Percentiles rank a stretch among this genome's conserved stretches.
Evolutionary conservation across 331 rosid species (phyloP).

Genomic region (Rhamnella rubrinervis): DNA sequence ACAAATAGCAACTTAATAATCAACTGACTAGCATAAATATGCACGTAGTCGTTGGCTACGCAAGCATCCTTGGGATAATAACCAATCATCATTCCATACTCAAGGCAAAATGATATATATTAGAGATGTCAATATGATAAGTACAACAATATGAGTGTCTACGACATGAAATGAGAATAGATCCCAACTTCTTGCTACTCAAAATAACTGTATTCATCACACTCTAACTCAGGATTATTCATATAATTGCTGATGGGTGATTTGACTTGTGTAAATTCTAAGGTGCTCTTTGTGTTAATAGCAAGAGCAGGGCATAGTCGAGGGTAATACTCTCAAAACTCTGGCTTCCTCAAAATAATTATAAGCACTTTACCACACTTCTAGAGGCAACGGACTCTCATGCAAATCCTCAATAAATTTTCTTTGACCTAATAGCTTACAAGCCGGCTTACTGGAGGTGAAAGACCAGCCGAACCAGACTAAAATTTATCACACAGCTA

Average conservation of each 20-base stretch:
- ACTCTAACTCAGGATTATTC: no score
- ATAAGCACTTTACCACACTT: neutral
- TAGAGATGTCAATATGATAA: no score
- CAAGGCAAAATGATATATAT: neutral
- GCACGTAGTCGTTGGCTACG: neutral
- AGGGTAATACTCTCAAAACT: neutral
- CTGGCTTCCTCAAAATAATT: neutral
- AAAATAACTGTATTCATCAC: no score
- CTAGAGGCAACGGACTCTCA: neutral
- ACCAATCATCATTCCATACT: neutral
- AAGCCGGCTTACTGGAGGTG: neutral
- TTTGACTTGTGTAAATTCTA: no score
- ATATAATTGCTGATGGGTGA: no score
- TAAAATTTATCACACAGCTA: conserved; percentile 5
- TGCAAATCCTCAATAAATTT: neutral
- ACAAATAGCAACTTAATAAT: conserved; percentile 7
- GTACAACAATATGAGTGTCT: no score
- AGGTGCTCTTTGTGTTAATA: no score
- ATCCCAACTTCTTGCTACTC: no score
- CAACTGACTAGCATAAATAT: conserved; percentile 8
- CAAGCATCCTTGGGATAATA: neutral
- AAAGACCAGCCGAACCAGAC: neutral
- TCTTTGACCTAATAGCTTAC: neutral
- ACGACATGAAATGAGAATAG: no score
- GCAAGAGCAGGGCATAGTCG: no score